Evolutionary conservation across 441 rosid genomes (phyloP).

Genomic region (Kokia cookei): DNA sequence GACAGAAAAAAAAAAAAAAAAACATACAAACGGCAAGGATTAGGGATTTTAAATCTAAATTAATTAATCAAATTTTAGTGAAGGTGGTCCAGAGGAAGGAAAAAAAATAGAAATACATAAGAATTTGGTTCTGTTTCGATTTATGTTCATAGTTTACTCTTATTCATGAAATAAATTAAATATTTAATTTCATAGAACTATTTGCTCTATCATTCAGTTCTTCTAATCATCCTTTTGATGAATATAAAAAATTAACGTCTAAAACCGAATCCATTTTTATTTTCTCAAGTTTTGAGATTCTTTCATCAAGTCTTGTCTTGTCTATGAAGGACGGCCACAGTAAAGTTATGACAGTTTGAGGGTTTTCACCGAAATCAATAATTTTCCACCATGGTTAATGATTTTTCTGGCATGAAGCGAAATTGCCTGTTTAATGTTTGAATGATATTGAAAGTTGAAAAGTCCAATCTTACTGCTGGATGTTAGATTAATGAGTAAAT

Average conservation of each 20-base stretch:
- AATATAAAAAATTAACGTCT: slow-evolving; percentile 1
- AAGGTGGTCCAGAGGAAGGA: not conserved
- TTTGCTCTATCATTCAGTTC: slow-evolving; percentile 9
- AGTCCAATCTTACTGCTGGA: not conserved
- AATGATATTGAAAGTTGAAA: not conserved
- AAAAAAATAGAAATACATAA: not conserved
- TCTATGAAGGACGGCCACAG: not conserved
- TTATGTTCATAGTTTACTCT: slow-evolving; percentile 5
- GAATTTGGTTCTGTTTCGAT: slow-evolving; percentile 8
- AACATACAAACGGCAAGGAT: slow-evolving; percentile 27
- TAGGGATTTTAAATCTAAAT: not conserved
- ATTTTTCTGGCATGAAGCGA: no score
- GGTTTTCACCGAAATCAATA: not conserved
- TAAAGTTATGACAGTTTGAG: not conserved
- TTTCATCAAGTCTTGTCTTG: not conserved
- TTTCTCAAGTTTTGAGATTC: not conserved
- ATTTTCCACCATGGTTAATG: no score
- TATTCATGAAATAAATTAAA: not conserved
- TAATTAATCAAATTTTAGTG: not conserved
- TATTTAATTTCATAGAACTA: slow-evolving; percentile 19
- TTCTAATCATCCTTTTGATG: slow-evolving; percentile 34
- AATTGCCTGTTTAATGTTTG: no score
- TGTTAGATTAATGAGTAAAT: not conserved
- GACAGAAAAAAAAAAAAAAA: slow-evolving; percentile 18
- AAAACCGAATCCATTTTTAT: slow-evolving; percentile 1